Evolutionary conservation across 345 rosid genomes (phyloP).

Genomic region (Corchorus capsularis): DNA sequence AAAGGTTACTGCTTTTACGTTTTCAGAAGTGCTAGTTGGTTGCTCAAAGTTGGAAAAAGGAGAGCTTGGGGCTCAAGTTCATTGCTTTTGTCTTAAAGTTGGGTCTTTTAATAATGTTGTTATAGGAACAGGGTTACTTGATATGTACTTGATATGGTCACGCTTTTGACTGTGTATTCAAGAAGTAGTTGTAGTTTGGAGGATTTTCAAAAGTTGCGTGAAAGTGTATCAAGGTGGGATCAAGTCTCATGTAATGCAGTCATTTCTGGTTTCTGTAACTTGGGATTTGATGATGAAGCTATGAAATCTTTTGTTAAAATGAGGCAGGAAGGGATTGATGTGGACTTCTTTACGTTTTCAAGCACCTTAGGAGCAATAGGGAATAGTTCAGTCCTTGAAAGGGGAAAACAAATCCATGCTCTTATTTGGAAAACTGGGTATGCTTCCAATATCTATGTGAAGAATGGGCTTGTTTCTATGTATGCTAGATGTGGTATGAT

Average conservation of each 20-base stretch:
- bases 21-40: conserved; percentile 27
- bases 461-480: conserved; percentile 61
- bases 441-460: conserved; percentile 42
- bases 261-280: conserved; percentile 56
- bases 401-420: conserved; percentile 52
- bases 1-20: conserved; percentile 19
- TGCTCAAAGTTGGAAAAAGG: conserved; percentile 34
- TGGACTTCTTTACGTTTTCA: conserved; percentile 63
- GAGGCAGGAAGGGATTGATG: conserved; percentile 50
- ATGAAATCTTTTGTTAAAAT: conserved; percentile 49
- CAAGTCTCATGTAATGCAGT: conserved; percentile 69
- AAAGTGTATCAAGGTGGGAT: conserved; percentile 42
- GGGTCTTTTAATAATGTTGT: conserved; percentile 32
- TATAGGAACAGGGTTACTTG: conserved; percentile 27
- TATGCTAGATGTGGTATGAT: conserved; percentile 42
- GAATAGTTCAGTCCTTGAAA: conserved; percentile 27
- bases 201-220: conserved; percentile 46
- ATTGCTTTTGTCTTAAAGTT: conserved; percentile 34
- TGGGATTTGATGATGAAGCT: conserved; percentile 36
- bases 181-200: conserved; percentile 48
- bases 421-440: conserved; percentile 60
- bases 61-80: conserved; percentile 34
- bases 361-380: conserved; percentile 55
- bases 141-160: conserved; percentile 41
- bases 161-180: conserved; percentile 67